These are phyloP conservation scores for Secale cereale DNA, from an alignment of 176 grass and related monocot species.

Conservation along the genomic window DNA sequence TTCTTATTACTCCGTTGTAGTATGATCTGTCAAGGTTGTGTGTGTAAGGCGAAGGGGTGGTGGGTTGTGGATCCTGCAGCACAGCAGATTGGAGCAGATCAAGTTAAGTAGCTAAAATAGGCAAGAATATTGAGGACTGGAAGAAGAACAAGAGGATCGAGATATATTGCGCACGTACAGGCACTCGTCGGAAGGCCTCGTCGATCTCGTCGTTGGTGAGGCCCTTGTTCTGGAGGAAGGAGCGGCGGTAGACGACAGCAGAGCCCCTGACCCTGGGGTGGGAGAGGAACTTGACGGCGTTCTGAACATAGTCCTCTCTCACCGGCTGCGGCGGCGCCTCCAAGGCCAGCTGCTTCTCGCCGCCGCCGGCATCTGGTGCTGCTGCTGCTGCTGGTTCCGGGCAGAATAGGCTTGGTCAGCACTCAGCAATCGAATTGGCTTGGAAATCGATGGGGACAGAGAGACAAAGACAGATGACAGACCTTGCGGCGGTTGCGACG, in stretches of 20 bases:
- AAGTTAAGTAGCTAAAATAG: not conserved
- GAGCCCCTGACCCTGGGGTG: slow-evolving; percentile 84
- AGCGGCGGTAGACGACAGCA: slow-evolving; percentile 62
- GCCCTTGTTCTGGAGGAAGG: slow-evolving; percentile 90
- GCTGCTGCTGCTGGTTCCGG: not conserved
- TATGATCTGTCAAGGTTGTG: too few species aligned
- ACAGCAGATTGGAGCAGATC: not conserved
- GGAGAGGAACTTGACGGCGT: slow-evolving; percentile 92
- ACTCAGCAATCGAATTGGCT: not conserved
- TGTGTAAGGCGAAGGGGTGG: slow-evolving; percentile 7
- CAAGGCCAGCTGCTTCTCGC: slow-evolving; percentile 27
- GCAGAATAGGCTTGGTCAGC: not conserved
- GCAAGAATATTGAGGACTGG: not conserved
- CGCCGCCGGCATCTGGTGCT: not conserved
- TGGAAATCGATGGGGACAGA: not conserved
- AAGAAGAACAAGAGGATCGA: not conserved
- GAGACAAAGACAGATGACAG: not conserved
- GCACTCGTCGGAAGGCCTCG: slow-evolving; percentile 85
- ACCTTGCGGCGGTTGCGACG: not conserved
- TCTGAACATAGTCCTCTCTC: slow-evolving; percentile 84
- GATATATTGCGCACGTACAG: slow-evolving; percentile 40
- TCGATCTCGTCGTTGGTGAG: slow-evolving; percentile 88
- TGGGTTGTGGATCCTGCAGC: slow-evolving; percentile 58
- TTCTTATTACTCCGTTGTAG: too few species aligned
- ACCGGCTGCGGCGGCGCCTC: slow-evolving; percentile 38